phyloP scores from a whole-genome alignment of 1,139 yeast species.

The Kurtzmaniella natalensis region DNA sequence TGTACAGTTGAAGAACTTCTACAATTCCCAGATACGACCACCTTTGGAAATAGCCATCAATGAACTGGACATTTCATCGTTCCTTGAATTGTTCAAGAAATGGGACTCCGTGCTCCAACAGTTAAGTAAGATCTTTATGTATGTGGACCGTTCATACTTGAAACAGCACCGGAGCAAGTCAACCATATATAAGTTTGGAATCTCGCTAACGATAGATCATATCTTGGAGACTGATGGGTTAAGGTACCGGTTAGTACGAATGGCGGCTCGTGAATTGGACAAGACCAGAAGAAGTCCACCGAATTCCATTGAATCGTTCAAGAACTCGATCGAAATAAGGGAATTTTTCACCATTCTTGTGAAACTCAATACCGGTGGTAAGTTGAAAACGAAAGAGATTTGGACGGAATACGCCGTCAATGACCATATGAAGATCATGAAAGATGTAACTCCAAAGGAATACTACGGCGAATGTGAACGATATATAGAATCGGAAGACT shows the following conservation, averaged over 20 bases:
- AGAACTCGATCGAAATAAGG: neutral
- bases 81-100: constrained; percentile 17
- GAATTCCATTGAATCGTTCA: constrained; percentile 1
- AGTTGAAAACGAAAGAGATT: constrained; percentile 4
- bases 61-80: constrained; percentile 2
- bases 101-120: constrained; percentile 25
- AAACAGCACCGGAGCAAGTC: constrained; percentile 25
- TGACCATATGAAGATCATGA: constrained; percentile 3
- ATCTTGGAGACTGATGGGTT: neutral
- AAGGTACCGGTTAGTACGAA: neutral
- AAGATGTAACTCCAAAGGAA: constrained; percentile 1
- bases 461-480: constrained; percentile 1
- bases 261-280: neutral
- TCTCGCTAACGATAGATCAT: constrained; percentile 16
- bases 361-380: constrained; percentile 3
- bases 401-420: constrained; percentile 4
- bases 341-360: constrained; percentile 2
- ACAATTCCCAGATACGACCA: constrained; percentile 3
- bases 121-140: constrained; percentile 29
- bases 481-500: constrained; percentile 10
- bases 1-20: constrained; percentile 17
- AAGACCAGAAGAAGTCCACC: neutral
- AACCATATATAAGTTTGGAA: constrained; percentile 24
- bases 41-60: neutral
- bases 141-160: constrained; percentile 33